Base-by-base conservation (phyloP, 2,329 filamentous ascomycete species). In the Microdochium bolleyi region DNA sequence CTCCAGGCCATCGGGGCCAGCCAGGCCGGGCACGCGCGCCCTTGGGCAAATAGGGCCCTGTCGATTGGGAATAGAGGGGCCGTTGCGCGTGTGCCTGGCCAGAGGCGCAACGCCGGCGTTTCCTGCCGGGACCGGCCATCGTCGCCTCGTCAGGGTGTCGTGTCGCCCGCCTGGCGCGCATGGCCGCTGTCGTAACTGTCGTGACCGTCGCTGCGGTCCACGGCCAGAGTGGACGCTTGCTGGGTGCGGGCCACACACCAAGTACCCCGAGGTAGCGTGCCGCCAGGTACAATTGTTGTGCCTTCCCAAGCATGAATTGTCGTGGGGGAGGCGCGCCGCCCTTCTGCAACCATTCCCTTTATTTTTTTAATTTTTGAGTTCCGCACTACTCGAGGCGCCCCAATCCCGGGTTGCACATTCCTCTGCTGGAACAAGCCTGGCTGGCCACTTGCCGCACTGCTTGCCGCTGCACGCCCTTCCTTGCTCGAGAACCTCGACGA, bases 301-400 rank as follows among this genome's bases (percentile, higher is more conserved):
- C n/a, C 10, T 5, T 41, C 37, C 30, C 9, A 16, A 16, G 10
- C 19, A 5, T 10, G 7, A 7, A 5, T 41, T 8, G 37, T 41
- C 9, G 13, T 10, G 11, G 13, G 19, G 13, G 7, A 10, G 9
- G 37, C n/a, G 37, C 16, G 37, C 11, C 16, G 16, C 19, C 19
- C 14, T 21, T 11, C 41, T 46, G 41, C 21, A 24, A 21, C 21
- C 19, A 7, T 22, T 46, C n/a, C 13, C 22, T 22, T 22, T n/a
- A n/a, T n/a, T n/a, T n/a, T n/a, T n/a, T n/a, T n/a, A n/a, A n/a
- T 22, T 46, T 46, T 46, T 46, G 41, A 46, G 41, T 46, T 46
- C 41, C 8, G 41, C 41, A 19, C 41, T 46, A 46, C 41, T 46
- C 41, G 13, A 5, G 10, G 41, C n/a, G 41, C 14, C 19, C 10